These are phyloP conservation scores for Yamadazyma sp. DNA, from an alignment of 805 yeast genomes.

Conservation along the genomic window DNA sequence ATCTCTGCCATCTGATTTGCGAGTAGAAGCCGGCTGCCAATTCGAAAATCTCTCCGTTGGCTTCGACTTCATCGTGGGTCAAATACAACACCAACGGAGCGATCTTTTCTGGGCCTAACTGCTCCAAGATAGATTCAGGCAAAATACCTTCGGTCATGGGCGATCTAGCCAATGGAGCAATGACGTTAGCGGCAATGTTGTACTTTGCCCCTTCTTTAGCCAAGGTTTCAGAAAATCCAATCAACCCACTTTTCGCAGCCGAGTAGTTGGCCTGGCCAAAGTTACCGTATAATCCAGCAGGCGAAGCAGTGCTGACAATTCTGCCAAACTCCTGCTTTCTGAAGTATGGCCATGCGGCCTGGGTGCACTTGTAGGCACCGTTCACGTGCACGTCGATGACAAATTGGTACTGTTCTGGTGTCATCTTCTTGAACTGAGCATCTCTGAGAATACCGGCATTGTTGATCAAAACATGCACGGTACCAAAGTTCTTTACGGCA, in stretches of 20 bases:
- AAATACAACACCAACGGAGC: conserved; percentile 89
- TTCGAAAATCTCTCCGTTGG: conserved; percentile 80
- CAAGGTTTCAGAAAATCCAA: conserved; percentile 90
- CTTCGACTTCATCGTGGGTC: conserved; percentile 59
- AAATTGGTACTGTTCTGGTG: conserved; percentile 71
- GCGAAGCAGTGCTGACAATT: conserved; percentile 90
- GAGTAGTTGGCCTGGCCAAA: conserved; percentile 97
- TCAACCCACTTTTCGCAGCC: conserved; percentile 86
- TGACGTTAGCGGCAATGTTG: conserved; percentile 80
- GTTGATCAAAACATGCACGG: conserved; percentile 85
- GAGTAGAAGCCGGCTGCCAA: conserved; percentile 93
- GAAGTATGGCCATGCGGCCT: conserved; percentile 91
- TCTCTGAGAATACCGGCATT: conserved; percentile 96
- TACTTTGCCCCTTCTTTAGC: conserved; percentile 90
- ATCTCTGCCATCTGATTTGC: conserved; percentile 93
- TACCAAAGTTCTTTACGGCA: conserved; percentile 83
- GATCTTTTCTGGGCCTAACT: conserved; percentile 80
- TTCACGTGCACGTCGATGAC: conserved; percentile 86
- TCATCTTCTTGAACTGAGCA: conserved; percentile 82
- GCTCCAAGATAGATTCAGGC: conserved; percentile 81
- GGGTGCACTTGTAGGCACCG: conserved; percentile 83
- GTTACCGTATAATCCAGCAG: conserved; percentile 95
- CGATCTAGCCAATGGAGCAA: conserved; percentile 94
- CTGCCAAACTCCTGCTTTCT: conserved; percentile 85
- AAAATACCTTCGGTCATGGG: conserved; percentile 92